Percentiles rank a stretch among this genome's conserved stretches.
These are phyloP conservation scores for Phytopythium kandeliae DNA, from an alignment of 352 stramenopile genomes.

Conservation along the genomic window DNA sequence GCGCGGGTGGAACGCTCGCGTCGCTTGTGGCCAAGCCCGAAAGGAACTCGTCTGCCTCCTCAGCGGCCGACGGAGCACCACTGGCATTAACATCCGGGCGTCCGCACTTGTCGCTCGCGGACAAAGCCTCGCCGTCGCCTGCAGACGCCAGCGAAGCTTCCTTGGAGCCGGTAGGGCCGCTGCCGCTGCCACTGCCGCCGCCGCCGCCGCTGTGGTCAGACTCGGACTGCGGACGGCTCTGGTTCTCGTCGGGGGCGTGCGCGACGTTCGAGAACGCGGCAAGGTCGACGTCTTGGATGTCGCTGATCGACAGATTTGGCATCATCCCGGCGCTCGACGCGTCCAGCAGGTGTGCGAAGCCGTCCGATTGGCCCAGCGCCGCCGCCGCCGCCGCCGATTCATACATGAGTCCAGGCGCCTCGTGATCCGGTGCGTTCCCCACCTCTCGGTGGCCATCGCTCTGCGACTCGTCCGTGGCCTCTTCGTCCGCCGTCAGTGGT, in stretches of 20 bases:
- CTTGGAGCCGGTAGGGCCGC: neutral
- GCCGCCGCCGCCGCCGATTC: constrained; percentile 6
- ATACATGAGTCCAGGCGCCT: constrained; percentile 14
- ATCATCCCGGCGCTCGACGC: constrained; percentile 27
- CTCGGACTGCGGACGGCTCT: neutral
- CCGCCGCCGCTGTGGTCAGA: too few relatives aligned
- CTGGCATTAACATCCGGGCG: constrained; percentile 1
- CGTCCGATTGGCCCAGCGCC: constrained; percentile 11
- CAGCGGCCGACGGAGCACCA: neutral
- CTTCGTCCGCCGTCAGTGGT: neutral
- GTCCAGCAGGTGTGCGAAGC: constrained; percentile 31
- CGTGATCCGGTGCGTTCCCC: neutral
- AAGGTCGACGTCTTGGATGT: constrained; percentile 60
- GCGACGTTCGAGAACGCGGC: constrained; percentile 21
- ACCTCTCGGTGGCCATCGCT: constrained; percentile 5
- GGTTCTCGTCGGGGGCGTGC: constrained; percentile 4
- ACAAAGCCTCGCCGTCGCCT: neutral
- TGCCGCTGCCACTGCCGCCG: too few relatives aligned
- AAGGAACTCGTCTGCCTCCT: neutral
- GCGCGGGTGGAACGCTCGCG: neutral
- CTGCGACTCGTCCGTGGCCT: neutral
- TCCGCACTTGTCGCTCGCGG: neutral
- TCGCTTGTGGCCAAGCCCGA: neutral
- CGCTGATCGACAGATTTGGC: constrained; percentile 45
- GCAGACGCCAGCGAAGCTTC: neutral